A percentile compares a stretch with the other conserved stretches of the same genome.
Evolutionary conservation across 108 stramenopile species (phyloP).

Genomic region (Cyclotella baltica): DNA sequence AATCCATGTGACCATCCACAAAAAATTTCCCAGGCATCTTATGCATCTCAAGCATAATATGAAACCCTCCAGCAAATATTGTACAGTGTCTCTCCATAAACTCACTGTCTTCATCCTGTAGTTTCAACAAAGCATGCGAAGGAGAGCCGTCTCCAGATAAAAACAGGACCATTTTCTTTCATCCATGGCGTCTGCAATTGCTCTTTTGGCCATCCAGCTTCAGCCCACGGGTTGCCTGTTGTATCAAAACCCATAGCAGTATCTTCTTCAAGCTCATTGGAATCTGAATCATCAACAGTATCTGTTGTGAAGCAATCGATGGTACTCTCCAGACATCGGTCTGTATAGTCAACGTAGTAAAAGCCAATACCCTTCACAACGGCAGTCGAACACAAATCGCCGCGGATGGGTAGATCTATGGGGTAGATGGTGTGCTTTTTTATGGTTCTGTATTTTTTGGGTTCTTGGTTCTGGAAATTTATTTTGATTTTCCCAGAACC

Average conservation of each 20-base stretch:
- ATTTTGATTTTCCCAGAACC: too few species aligned
- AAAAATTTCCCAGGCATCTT: conserved; percentile 6
- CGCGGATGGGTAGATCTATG: neutral
- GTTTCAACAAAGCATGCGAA: neutral
- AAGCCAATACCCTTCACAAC: neutral
- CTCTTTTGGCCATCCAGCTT: neutral
- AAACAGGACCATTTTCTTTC: neutral
- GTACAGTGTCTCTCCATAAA: neutral
- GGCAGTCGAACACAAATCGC: conserved; percentile 8
- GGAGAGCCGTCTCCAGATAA: neutral
- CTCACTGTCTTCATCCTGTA: neutral
- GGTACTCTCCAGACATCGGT: neutral
- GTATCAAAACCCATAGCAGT: too few species aligned
- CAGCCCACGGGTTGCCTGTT: neutral
- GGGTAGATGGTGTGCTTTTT: too few species aligned
- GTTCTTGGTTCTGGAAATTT: too few species aligned
- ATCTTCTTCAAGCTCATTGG: neutral
- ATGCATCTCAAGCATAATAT: neutral
- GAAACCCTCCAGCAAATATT: neutral
- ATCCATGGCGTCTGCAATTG: neutral
- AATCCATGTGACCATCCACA: neutral
- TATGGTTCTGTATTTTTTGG: too few species aligned
- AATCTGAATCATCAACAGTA: neutral
- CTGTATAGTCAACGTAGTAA: neutral
- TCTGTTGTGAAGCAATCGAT: too few species aligned